These are phyloP conservation scores for Priceomyces fermenticarens DNA, from an alignment of 805 yeast genomes.

Conservation along the genomic window DNA sequence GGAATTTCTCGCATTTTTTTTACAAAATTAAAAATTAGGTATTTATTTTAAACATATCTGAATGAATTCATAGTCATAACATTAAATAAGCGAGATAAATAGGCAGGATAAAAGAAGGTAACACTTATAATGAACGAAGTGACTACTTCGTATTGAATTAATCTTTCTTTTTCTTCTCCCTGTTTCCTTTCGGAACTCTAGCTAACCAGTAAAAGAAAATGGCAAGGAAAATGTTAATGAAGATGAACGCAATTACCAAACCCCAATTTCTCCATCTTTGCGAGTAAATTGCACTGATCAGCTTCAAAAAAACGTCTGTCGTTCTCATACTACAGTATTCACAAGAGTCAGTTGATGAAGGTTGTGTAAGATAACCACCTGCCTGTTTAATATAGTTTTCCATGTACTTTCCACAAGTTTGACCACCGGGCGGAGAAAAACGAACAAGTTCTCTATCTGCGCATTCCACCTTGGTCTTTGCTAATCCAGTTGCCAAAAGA, in stretches of 20 bases:
- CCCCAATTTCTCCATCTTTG: conserved; percentile 70
- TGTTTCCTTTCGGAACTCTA: conserved; percentile 68
- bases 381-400: conserved; percentile 25
- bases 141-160: neutral
- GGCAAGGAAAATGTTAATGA: conserved; percentile 29
- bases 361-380: conserved; percentile 49
- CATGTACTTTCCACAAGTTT: conserved; percentile 21
- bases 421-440: conserved; percentile 20
- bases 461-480: conserved; percentile 37
- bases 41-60: too few relatives aligned
- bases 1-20: neutral
- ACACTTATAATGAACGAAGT: too few relatives aligned
- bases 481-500: conserved; percentile 30
- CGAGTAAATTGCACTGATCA: conserved; percentile 41
- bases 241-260: conserved; percentile 40
- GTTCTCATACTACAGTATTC: conserved; percentile 53
- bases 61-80: too few relatives aligned
- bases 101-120: too few relatives aligned
- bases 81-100: too few relatives aligned
- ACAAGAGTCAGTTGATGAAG: conserved; percentile 51
- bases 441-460: conserved; percentile 18
- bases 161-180: conserved; percentile 27
- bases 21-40: neutral
- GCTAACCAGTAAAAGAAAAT: conserved; percentile 54
- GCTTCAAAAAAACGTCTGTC: conserved; percentile 59